Conservation (phyloP, 2,329 filamentous ascomycete genomes). For the Aspergillus nomiae region DNA sequence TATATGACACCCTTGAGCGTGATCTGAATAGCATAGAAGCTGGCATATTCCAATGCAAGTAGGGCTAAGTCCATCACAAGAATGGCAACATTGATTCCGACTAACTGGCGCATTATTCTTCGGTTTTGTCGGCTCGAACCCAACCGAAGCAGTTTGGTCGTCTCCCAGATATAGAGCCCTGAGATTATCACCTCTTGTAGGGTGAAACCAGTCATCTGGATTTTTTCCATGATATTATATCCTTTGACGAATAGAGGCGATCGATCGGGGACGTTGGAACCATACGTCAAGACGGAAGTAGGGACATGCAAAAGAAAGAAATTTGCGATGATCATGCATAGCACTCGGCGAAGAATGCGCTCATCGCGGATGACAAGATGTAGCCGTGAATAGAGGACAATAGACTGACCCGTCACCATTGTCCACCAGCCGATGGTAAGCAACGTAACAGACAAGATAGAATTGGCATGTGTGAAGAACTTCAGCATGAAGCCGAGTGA, state of each 20-base stretch:
- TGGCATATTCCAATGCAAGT: constrained; percentile 44
- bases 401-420: constrained; percentile 64
- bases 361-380: constrained; percentile 60
- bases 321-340: constrained; percentile 61
- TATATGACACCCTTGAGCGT: constrained; percentile 44
- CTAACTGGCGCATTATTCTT: constrained; percentile 47
- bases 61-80: constrained; percentile 49
- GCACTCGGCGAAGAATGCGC: constrained; percentile 50
- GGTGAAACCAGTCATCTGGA: constrained; percentile 49
- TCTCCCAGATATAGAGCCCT: constrained; percentile 56
- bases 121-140: constrained; percentile 31
- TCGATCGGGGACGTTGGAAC: constrained; percentile 28
- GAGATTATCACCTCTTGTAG: constrained; percentile 52
- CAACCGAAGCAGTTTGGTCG: constrained; percentile 48
- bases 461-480: constrained; percentile 36
- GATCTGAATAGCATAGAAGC: constrained; percentile 44
- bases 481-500: constrained; percentile 48
- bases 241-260: constrained; percentile 34
- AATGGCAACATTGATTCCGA: constrained; percentile 50
- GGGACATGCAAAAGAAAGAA: constrained; percentile 56
- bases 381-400: constrained; percentile 65
- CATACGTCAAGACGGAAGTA: constrained; percentile 59
- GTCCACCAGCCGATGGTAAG: constrained; percentile 59
- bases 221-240: constrained; percentile 50
- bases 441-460: constrained; percentile 42